A percentile compares a stretch with the other conserved stretches of the same genome.
These are phyloP conservation scores for Arthonia radiata DNA, from an alignment of 495 filamentous ascomycete genomes.

Conservation along the genomic window DNA sequence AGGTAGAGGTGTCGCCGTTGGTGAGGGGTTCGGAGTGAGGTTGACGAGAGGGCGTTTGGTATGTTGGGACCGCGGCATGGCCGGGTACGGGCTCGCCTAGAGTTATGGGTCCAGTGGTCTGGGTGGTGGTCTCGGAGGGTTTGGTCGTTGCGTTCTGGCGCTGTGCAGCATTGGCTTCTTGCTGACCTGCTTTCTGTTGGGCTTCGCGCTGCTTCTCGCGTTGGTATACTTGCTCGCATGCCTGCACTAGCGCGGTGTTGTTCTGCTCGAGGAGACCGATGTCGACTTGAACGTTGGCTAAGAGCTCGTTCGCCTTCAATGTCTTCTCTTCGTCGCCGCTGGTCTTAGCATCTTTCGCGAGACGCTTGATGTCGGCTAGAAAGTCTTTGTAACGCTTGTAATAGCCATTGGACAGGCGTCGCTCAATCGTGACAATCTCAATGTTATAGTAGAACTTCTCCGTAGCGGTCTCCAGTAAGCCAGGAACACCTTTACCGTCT, in stretches of 20 bases:
- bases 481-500: slow-evolving; percentile 49
- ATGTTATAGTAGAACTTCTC: slow-evolving; percentile 85
- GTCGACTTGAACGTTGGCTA: slow-evolving; percentile 81
- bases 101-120: no score
- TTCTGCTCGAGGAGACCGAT: slow-evolving; percentile 39
- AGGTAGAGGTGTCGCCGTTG: slow-evolving; percentile 22
- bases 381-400: slow-evolving; percentile 80
- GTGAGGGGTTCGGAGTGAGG: slow-evolving; percentile 18
- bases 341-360: slow-evolving; percentile 60
- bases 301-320: slow-evolving; percentile 69
- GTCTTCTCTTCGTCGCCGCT: slow-evolving; percentile 47
- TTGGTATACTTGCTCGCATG: slow-evolving; percentile 49
- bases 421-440: slow-evolving; percentile 80
- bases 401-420: slow-evolving; percentile 79
- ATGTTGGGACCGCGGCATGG: slow-evolving; percentile 4
- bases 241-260: slow-evolving; percentile 36
- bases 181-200: slow-evolving; percentile 23
- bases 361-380: slow-evolving; percentile 52
- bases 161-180: slow-evolving; percentile 13
- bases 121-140: no score
- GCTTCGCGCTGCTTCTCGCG: slow-evolving; percentile 39
- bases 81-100: slow-evolving; percentile 7
- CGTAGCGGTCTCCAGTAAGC: slow-evolving; percentile 40
- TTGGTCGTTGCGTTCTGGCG: no score
- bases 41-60: slow-evolving; percentile 21